Evolutionary conservation across 1,139 yeast genomes (phyloP).

Genomic region (Suhomyces coccinellae): DNA sequence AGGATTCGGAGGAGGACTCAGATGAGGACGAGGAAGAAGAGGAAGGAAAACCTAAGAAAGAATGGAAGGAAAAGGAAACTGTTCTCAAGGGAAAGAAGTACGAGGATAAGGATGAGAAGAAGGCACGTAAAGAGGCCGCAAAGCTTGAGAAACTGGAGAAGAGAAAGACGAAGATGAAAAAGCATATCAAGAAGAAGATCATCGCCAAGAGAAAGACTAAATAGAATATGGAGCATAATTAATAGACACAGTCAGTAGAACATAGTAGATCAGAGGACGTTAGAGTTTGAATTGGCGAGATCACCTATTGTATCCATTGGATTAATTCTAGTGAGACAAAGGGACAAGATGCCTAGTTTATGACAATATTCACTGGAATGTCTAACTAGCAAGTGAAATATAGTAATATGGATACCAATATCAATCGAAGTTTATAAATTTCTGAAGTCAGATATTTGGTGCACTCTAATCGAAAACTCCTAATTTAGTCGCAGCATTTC

Average conservation of each 20-base stretch:
- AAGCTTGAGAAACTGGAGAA: constrained; percentile 85
- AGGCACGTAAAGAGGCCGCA: constrained; percentile 78
- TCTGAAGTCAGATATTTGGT: too few relatives aligned
- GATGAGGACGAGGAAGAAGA: constrained; percentile 10
- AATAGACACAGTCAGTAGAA: not conserved
- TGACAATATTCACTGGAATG: too few relatives aligned
- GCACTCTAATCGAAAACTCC: too few relatives aligned
- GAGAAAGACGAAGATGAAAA: constrained; percentile 88
- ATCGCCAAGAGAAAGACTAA: constrained; percentile 52
- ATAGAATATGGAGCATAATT: constrained; percentile 1
- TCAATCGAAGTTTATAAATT: too few relatives aligned
- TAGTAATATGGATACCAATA: too few relatives aligned
- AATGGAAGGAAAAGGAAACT: constrained; percentile 44
- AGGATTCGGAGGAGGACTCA: constrained; percentile 29
- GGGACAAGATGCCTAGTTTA: too few relatives aligned
- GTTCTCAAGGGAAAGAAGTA: constrained; percentile 67
- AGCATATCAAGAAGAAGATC: constrained; percentile 81
- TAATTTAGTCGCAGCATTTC: too few relatives aligned
- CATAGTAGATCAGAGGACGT: not conserved
- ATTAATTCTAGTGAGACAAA: too few relatives aligned
- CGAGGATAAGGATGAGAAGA: constrained; percentile 84
- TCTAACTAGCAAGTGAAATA: too few relatives aligned
- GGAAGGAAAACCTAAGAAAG: constrained; percentile 31
- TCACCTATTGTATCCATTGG: too few relatives aligned
- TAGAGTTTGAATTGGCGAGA: too few relatives aligned